Evolutionary conservation across 1,139 yeast species (phyloP), one percentile per base, ranked within the genome.

Genomic region (Saccharomyces hybrid): DNA sequence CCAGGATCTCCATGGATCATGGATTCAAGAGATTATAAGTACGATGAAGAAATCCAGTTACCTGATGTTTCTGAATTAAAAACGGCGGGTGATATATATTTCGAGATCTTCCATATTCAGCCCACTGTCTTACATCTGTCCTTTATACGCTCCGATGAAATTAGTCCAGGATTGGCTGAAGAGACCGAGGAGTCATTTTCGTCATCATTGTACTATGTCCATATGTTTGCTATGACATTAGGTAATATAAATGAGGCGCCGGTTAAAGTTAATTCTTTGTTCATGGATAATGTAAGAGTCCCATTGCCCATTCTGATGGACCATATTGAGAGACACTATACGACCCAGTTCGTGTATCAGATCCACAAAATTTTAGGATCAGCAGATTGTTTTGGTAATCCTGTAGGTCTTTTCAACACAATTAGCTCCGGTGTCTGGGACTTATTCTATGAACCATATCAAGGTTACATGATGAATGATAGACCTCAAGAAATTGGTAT

Each of bases 241-340:
- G 99, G 99, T 29, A 95, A 93, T 69, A 88, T 95, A 56, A 91
- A 93, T 65, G 98, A 93, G 71, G 99, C 99, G 0, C 99, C 99
- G 1, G 88, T 95, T 44, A 82, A 86, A 63, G 74, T 95, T 65
- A 89, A 93, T 66, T 93, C 99, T 0, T 75, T 95, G 60, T 80
- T 89, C 57, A 79, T 93, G 68, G 97, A 90, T 64, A 95, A 95
- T 67, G 83, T 91, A 13, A 78, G 97, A 59, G 95, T 90, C 1
- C 96, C 97, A 4, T 69, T 86, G 7, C 90, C 95, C 2, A 76
- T 86, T 48, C 76, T 95, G 60, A 56, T 82, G 31, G 87, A 85
- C 57, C 84, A 89, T 20, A 78, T 93, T 38, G 78, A 80, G 59
- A 85, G 95, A 0, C 98, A 93, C 70, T 95, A 95, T 67, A 86